Evolutionary conservation across 164 flowering plant genomes (phyloP).

Genomic region (Vitis amurensis): DNA sequence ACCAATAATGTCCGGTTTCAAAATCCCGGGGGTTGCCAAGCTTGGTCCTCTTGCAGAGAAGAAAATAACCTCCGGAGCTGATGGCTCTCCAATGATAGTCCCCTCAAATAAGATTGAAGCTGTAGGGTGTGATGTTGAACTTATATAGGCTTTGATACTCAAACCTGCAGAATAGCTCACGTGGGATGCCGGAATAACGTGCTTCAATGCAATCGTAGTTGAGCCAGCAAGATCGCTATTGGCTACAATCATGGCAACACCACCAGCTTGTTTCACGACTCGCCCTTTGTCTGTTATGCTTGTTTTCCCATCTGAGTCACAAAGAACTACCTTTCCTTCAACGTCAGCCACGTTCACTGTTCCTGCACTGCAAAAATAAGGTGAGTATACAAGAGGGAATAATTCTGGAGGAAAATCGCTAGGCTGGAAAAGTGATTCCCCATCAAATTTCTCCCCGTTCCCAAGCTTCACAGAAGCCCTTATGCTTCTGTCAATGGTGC

Average conservation of each 20-base stretch:
- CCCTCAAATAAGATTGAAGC: conserved; percentile 7
- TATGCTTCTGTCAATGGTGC: background rate
- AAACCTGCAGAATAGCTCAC: conserved; percentile 2
- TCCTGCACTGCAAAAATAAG: background rate
- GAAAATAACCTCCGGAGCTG: conserved; percentile 1
- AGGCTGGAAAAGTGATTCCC: background rate
- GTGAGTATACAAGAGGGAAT: no score
- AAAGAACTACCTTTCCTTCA: conserved; percentile 9
- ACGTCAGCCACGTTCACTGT: background rate
- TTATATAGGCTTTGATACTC: background rate
- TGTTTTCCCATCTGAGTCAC: background rate
- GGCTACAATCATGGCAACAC: conserved; percentile 8
- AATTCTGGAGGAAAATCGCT: background rate
- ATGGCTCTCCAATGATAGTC: background rate
- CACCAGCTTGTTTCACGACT: background rate
- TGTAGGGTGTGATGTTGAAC: background rate
- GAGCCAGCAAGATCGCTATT: background rate
- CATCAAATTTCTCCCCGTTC: background rate
- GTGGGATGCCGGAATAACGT: conserved; percentile 6
- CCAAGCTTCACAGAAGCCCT: background rate
- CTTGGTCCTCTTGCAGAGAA: conserved; percentile 15
- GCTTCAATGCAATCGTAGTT: background rate
- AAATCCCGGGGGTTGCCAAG: conserved; percentile 10
- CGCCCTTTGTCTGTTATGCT: background rate
- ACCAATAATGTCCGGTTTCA: background rate